Evolutionary conservation across 139 green algal species (phyloP), one percentile per base, ranked within the genome.

Genomic region (Deuterostichococcus epilithicus): DNA sequence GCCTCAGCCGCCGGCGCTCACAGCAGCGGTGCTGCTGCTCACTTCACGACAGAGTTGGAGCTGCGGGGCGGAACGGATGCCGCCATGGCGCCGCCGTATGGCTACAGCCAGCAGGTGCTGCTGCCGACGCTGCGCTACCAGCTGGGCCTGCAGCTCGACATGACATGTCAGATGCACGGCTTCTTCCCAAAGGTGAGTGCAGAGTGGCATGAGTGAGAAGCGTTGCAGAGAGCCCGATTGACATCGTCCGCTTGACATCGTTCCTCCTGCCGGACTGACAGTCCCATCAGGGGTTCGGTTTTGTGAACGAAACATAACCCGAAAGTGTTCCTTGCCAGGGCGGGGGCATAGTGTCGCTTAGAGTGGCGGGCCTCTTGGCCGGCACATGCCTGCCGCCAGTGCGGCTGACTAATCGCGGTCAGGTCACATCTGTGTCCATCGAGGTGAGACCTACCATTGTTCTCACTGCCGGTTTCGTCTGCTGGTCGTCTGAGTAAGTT

Each of bases 41-140:
- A 1, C 42, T 42, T n/a, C 67, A 39, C 32, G 67, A 42, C 78
- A 18, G 34, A 38, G 28, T 68, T 95, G 59, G 74, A 83, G 30
- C 84, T 96, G 47, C 78, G 76, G 0, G 92, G 91, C 1, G 92
- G 92, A 52, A 97, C 92, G 1, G 92, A 97, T 74, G 92, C 90
- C 0, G 65, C 84, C 36, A 86, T 94, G 75, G 92, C 92, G 1
- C 92, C 92, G 0, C 90, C 92, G 6, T 81, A 86, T 0, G 85
- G 76, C 74, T 96, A 97, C 83, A 68, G 91, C 52, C 74, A 86
- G 63, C 83, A 93, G 20, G 89, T 96, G 35, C 81, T 97, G 75
- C 76, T 86, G 63, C 92, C 92, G 13, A 82, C 79, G 34, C 84
- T 96, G 39, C 58, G 69, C 18, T 60, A 68, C 25, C 76, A 83